Conservation (phyloP, 2,329 filamentous ascomycete genomes). For the Balansia obtecta region DNA sequence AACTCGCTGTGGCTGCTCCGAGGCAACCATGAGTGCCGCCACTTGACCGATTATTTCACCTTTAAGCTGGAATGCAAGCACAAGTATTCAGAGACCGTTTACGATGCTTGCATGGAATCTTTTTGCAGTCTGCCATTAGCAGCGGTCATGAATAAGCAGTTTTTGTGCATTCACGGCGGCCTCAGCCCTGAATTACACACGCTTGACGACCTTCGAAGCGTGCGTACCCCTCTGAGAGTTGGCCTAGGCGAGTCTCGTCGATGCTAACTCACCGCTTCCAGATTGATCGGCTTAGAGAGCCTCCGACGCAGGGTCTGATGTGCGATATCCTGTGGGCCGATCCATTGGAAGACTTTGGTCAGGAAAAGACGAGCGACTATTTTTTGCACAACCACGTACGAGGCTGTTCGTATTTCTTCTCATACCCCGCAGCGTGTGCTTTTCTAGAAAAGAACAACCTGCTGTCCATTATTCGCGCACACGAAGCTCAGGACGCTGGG, state of each 20-base stretch:
- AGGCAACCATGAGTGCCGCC: conserved; percentile 96
- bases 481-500: conserved; percentile 96
- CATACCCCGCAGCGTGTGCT: conserved; percentile 89
- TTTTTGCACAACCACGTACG: conserved; percentile 98
- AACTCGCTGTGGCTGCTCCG: conserved; percentile 94
- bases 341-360: conserved; percentile 93
- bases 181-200: conserved; percentile 93
- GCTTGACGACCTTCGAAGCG: conserved; percentile 81
- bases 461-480: conserved; percentile 89
- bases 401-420: conserved; percentile 99
- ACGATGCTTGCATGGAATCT: conserved; percentile 96
- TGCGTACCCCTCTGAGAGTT: conserved; percentile 29
- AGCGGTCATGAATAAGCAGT: conserved; percentile 99
- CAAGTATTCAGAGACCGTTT: conserved; percentile 94
- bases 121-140: conserved; percentile 91
- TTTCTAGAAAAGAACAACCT: conserved; percentile 99
- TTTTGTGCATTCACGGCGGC: conserved; percentile 94
- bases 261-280: conserved; percentile 20
- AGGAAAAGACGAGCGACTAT: conserved; percentile 96
- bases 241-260: no score
- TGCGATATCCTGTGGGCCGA: conserved; percentile 99
- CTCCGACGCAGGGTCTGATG: conserved; percentile 95
- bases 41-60: conserved; percentile 98
- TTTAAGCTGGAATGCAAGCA: conserved; percentile 99
- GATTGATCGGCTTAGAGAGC: conserved; percentile 97